Percentiles rank a stretch among this genome's conserved stretches.
phyloP scores from a whole-genome alignment of 108 stramenopile species.

The Pseudonitzschia delicatissima region DNA sequence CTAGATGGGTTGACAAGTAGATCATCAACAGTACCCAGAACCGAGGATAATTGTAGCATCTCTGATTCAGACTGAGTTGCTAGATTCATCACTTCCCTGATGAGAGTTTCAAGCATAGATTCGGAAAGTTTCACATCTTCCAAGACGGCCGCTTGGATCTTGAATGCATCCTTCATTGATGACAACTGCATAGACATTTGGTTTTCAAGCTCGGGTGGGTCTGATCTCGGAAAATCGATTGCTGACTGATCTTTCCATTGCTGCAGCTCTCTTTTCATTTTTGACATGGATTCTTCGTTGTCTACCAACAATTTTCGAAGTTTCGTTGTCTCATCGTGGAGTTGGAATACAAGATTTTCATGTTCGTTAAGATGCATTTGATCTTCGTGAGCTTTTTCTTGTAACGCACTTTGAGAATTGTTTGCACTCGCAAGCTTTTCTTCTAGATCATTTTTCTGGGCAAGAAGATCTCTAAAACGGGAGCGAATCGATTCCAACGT shows the following conservation, averaged over 20 bases:
- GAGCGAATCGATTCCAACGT: not conserved
- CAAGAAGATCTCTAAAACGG: not conserved
- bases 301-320: not conserved
- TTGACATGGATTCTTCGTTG: not conserved
- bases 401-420: not conserved
- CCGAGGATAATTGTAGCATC: constrained; percentile 5
- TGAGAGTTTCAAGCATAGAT: constrained; percentile 3
- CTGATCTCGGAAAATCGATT: too few species aligned
- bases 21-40: constrained; percentile 7
- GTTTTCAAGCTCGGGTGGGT: constrained; percentile 3
- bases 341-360: not conserved
- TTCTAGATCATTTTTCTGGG: not conserved
- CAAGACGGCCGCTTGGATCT: not conserved
- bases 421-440: not conserved
- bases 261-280: not conserved
- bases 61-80: constrained; percentile 4
- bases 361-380: not conserved
- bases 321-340: not conserved
- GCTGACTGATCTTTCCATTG: not conserved
- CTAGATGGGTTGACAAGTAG: constrained; percentile 1
- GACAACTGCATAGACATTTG: not conserved
- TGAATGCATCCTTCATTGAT: constrained; percentile 12
- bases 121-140: constrained; percentile 14
- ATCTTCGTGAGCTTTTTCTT: not conserved
- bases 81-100: constrained; percentile 1